Evolutionary conservation across 345 rosid genomes (phyloP), one percentile per base, ranked within the genome.

Genomic region (Noccaea bulbosa): DNA sequence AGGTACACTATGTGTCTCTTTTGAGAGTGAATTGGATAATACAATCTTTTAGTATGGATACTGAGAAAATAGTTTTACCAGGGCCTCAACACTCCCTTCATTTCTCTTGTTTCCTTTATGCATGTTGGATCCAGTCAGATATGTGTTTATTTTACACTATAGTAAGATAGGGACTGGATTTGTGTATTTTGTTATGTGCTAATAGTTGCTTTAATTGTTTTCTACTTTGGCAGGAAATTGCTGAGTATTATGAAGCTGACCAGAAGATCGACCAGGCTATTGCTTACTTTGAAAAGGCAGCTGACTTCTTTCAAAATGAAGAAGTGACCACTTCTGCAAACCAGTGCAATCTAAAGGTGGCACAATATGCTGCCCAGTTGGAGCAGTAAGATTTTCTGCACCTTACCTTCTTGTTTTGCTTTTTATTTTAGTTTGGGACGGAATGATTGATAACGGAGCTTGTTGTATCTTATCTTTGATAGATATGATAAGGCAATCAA

Each of bases 301-400:
- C 94, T 72, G 98, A 92, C 39, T 84, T 87, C 46, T 87, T 84
- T 73, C 88, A 86, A 75, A 82, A 80, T 78, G 93, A 92, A 83
- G 97, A 94, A 69, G 90, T 85, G 60, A 86, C 88, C 32, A 85
- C 96, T 74, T 80, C 98, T 80, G 99, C 99, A 70, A 94, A 94
- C 77, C 99, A 94, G 74, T 91, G 99, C 89, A 94, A 80, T 81
- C 98, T 83, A 70, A 94, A 94, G 84, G 98, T 94, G 71, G 98
- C 99, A 15, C 95, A 91, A 73, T 94, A 81, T 79, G 90, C 97
- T 73, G 94, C 95, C 67, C 93, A 91, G 77, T 71, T 91, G 71
- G 95, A 86, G 79, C 89, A 85, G 99, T 94, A 87, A 84, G 81
- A 56, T 90, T 27, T 52, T 75, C 15, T 74, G 30, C 15, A 22